Percentiles rank a stretch among this genome's conserved stretches.
phyloP scores from a whole-genome alignment of 2,329 filamentous ascomycete species.

The Aspergillus spinulosporus region DNA sequence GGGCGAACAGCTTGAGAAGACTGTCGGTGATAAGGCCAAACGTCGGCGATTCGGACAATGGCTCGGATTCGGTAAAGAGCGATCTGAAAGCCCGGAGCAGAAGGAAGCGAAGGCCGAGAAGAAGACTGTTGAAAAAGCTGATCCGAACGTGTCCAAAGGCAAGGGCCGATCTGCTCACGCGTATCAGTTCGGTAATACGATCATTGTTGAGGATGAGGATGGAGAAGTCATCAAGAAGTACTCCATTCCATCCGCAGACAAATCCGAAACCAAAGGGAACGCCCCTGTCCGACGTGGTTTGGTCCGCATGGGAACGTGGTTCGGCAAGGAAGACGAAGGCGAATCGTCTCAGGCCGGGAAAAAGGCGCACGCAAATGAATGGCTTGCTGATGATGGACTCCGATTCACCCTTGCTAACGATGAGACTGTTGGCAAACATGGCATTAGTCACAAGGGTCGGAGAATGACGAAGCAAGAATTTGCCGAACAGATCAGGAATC shows the following conservation, averaged over 20 bases:
- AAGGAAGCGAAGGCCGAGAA: slow-evolving; percentile 21
- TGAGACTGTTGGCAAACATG: slow-evolving; percentile 36
- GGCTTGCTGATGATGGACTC: slow-evolving; percentile 52
- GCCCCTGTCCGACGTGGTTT: slow-evolving; percentile 53
- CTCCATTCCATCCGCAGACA: slow-evolving; percentile 54
- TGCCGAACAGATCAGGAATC: slow-evolving; percentile 60
- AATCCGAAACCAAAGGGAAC: slow-evolving; percentile 33
- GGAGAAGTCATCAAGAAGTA: slow-evolving; percentile 70
- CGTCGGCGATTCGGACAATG: slow-evolving; percentile 51
- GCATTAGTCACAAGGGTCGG: slow-evolving; percentile 51
- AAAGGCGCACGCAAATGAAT: slow-evolving; percentile 33
- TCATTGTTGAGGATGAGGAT: slow-evolving; percentile 69
- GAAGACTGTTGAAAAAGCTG: slow-evolving; percentile 19
- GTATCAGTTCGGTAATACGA: slow-evolving; percentile 69
- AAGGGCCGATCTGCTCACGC: slow-evolving; percentile 61
- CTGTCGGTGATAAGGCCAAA: slow-evolving; percentile 36
- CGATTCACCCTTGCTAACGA: slow-evolving; percentile 61
- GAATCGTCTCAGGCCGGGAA: slow-evolving; percentile 33
- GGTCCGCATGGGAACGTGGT: slow-evolving; percentile 62
- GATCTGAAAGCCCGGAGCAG: slow-evolving; percentile 15
- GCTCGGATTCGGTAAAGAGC: slow-evolving; percentile 44
- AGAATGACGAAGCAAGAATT: slow-evolving; percentile 67
- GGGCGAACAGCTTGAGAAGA: slow-evolving; percentile 45
- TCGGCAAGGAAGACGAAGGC: slow-evolving; percentile 43
- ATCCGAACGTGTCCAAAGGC: slow-evolving; percentile 20